Percentiles rank a stretch among this genome's conserved stretches.
These are phyloP conservation scores for Termitomyces sp. DNA, from an alignment of 768 basidiomycete species.

Conservation along the genomic window DNA sequence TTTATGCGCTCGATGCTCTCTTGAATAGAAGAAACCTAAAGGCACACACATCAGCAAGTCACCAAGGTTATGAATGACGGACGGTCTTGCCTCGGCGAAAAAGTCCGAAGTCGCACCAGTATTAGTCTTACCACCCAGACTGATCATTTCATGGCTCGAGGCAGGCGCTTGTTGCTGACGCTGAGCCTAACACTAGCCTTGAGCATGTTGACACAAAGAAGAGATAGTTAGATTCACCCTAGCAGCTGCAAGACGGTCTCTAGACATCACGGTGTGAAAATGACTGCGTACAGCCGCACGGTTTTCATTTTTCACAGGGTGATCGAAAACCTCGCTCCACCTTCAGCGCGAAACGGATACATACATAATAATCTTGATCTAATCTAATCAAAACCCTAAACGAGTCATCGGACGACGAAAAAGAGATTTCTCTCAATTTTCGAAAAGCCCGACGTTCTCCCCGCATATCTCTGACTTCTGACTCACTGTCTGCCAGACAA, in stretches of 20 bases:
- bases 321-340: background rate
- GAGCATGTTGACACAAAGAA: background rate
- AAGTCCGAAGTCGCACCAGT: slow-evolving; percentile 22
- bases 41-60: background rate
- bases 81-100: slow-evolving; percentile 26
- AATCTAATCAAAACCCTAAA: slow-evolving; percentile 14
- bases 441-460: slow-evolving; percentile 8
- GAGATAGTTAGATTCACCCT: slow-evolving; percentile 20
- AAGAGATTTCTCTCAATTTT: slow-evolving; percentile 2
- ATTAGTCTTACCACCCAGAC: slow-evolving; percentile 11
- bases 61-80: background rate
- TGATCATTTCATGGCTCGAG: slow-evolving; percentile 25
- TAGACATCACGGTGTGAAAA: slow-evolving; percentile 19
- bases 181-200: slow-evolving; percentile 21
- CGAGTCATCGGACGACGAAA: slow-evolving; percentile 15
- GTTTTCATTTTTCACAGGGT: background rate
- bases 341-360: too few species aligned
- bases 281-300: slow-evolving; percentile 1
- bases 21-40: slow-evolving; percentile 36
- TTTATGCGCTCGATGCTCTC: slow-evolving; percentile 32
- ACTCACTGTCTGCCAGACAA: slow-evolving; percentile 10
- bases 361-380: background rate
- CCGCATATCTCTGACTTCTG: slow-evolving; percentile 3
- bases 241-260: slow-evolving; percentile 32
- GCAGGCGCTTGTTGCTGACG: slow-evolving; percentile 20